A percentile compares a stretch with the other conserved stretches of the same genome.
These are phyloP conservation scores for Colletotrichum salicis DNA, from an alignment of 2,329 filamentous ascomycete species.

Conservation along the genomic window DNA sequence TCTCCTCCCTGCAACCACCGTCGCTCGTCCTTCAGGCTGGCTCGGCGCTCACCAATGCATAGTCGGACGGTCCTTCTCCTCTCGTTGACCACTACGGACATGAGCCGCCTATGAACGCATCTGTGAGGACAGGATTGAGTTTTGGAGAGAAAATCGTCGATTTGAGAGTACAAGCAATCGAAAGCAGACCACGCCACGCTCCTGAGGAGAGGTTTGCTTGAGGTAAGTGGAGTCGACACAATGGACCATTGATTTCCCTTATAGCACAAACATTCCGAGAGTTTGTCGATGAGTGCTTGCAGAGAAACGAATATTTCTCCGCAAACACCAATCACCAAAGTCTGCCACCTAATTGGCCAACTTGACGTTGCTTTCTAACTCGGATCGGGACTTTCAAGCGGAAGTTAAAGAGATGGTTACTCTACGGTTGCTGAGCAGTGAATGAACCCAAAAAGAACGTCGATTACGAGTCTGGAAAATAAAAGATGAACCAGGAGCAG, in stretches of 20 bases:
- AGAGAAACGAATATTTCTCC: background rate
- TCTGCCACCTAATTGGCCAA: background rate
- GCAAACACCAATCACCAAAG: background rate
- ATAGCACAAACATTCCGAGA: background rate
- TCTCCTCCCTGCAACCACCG: background rate
- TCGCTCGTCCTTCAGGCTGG: background rate
- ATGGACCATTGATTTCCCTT: background rate
- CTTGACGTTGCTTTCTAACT: background rate
- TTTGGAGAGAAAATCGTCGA: too few species aligned
- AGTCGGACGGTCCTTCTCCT: too few species aligned
- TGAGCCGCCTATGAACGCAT: too few species aligned
- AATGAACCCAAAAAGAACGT: background rate
- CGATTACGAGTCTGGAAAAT: background rate
- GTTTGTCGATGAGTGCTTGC: background rate
- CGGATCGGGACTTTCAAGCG: background rate
- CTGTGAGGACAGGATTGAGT: too few species aligned
- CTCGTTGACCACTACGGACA: too few species aligned
- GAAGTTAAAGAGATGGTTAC: background rate
- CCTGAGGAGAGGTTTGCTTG: background rate
- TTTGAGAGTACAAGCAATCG: too few species aligned
- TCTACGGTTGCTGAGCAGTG: too few species aligned
- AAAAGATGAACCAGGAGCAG: too few species aligned
- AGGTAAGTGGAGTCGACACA: background rate
- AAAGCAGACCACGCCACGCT: background rate
- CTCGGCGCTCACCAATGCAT: too few species aligned